These are phyloP conservation scores for Phaeosphaeria sp. DNA, from an alignment of 2,329 filamentous ascomycete species.

Conservation along the genomic window DNA sequence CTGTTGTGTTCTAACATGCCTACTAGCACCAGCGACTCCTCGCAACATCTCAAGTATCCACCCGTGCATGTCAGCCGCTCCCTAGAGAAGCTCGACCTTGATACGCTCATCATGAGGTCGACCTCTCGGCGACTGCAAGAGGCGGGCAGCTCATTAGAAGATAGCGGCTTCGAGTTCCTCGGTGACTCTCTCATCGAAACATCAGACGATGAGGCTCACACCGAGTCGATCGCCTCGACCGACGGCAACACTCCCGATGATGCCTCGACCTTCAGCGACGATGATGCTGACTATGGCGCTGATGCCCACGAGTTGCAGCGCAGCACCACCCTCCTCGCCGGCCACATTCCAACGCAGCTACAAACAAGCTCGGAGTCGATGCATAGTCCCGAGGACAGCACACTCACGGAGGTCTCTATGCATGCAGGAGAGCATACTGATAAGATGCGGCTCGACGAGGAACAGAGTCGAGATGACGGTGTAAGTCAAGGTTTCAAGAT, in stretches of 20 bases:
- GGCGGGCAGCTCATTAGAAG: constrained; percentile 39
- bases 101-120: constrained; percentile 46
- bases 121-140: constrained; percentile 32
- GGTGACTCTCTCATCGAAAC: constrained; percentile 36
- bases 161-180: constrained; percentile 46
- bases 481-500: constrained; percentile 25
- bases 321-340: constrained; percentile 26
- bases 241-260: constrained; percentile 44
- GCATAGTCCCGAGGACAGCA: constrained; percentile 34
- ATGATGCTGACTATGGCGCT: constrained; percentile 38
- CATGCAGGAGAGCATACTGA: constrained; percentile 28
- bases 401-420: constrained; percentile 35
- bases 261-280: constrained; percentile 39
- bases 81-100: constrained; percentile 39
- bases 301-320: constrained; percentile 24
- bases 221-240: constrained; percentile 45
- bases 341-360: neutral
- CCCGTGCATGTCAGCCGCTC: constrained; percentile 40
- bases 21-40: constrained; percentile 29
- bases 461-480: constrained; percentile 13
- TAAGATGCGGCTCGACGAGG: constrained; percentile 35
- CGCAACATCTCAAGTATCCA: constrained; percentile 41
- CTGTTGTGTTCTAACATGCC: constrained; percentile 38
- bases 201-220: constrained; percentile 48
- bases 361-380: constrained; percentile 10